Conservation (phyloP, 169 alveolate species). For the Plasmodium yoelii region DNA sequence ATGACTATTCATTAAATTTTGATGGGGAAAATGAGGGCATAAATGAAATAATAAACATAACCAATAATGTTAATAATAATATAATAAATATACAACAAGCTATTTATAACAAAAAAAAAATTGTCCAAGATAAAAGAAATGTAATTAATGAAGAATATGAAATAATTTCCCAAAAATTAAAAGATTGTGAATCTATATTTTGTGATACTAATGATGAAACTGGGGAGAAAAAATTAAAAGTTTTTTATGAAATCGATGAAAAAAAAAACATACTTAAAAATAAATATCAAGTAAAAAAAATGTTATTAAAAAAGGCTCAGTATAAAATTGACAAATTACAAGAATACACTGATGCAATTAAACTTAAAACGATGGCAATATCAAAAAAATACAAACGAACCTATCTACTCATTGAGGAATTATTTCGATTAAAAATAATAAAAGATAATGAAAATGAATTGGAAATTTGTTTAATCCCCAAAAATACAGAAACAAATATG, state of each 20-base stretch:
- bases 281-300: slow-evolving; percentile 54
- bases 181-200: slow-evolving; percentile 67
- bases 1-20: slow-evolving; percentile 21
- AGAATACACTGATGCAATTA: slow-evolving; percentile 59
- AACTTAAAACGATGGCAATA: slow-evolving; percentile 41
- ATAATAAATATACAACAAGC: slow-evolving; percentile 27
- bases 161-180: slow-evolving; percentile 39
- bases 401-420: slow-evolving; percentile 44
- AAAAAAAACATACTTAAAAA: slow-evolving; percentile 42
- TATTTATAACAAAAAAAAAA: slow-evolving; percentile 39
- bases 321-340: slow-evolving; percentile 61
- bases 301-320: slow-evolving; percentile 43
- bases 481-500: slow-evolving; percentile 65
- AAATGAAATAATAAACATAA: slow-evolving; percentile 16
- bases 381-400: slow-evolving; percentile 47
- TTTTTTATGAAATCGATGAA: slow-evolving; percentile 70
- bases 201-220: slow-evolving; percentile 54
- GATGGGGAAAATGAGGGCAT: slow-evolving; percentile 26
- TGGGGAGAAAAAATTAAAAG: slow-evolving; percentile 55
- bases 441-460: slow-evolving; percentile 51
- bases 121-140: slow-evolving; percentile 53
- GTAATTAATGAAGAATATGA: slow-evolving; percentile 70
- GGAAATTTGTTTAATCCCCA: slow-evolving; percentile 63
- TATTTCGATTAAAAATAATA: slow-evolving; percentile 51
- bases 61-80: slow-evolving; percentile 34